Evolutionary conservation across 2,329 filamentous ascomycete species (phyloP), one percentile per base, ranked within the genome.

Genomic region (Ophiosphaerella herpotricha): DNA sequence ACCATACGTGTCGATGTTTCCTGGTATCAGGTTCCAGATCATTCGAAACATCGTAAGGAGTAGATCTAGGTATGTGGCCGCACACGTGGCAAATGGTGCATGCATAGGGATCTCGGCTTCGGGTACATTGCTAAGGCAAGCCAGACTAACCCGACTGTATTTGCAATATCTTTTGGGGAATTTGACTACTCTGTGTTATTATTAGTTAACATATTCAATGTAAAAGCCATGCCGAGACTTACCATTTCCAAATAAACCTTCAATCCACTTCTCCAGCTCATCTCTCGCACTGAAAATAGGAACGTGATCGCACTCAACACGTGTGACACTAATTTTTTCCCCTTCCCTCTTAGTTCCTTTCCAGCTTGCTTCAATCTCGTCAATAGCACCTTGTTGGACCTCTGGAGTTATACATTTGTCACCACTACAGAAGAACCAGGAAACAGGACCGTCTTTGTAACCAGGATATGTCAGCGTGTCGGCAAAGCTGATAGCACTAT

Each of bases 361-460:
- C 56, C 56, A 59, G 36, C 58, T 68, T 41, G 50, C 58, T 55
- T 74, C 71, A 37, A 78, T 72, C 24, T 58, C 56, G 9, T 74
- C 65, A 36, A 72, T 75, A n/a, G 46, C 50, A 2, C 43, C 32
- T 33, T 64, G 65, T 56, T 78, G 75, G 5, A 57, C 37, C 16
- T 56, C 48, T 0, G 70, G 58, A 2, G 60, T 39, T n/a, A 78
- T 58, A n/a, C 61, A 55, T 9, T 44, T 9, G 49, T 79, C 75
- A 0, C 67, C 51, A 38, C 74, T 70, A 34, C 71, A 73, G 11
- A 78, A 61, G 7, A 78, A 56, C 49, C 74, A 79, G 1, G 71
- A 76, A 2, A 74, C 71, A 0, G 72, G 72, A 1, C 76, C 60
- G 32, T 77, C 66, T 46, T 72, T 74, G 51, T 77, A 78, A 0